These are phyloP conservation scores for Pseudogymnoascus sp. DNA, from an alignment of 2,329 filamentous ascomycete species.

Conservation along the genomic window DNA sequence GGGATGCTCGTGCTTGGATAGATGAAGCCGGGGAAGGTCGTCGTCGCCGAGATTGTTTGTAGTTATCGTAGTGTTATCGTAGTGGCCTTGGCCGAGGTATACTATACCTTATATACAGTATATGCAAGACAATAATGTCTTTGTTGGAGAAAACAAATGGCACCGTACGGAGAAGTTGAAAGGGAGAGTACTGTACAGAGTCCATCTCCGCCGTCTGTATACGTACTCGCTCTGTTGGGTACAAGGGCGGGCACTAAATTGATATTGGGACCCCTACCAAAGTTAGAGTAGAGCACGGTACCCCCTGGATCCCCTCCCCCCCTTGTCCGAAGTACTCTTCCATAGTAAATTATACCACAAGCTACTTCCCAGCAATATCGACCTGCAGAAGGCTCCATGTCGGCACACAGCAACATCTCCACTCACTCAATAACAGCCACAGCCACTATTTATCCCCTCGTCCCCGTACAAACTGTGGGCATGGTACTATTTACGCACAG, in stretches of 20 bases:
- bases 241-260: conserved; percentile 4
- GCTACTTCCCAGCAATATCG: neutral
- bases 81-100: neutral
- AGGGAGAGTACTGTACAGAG: neutral
- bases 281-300: neutral
- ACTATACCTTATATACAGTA: neutral
- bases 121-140: neutral
- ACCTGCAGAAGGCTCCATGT: conserved; percentile 3
- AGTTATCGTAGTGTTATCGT: neutral
- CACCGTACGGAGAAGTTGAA: neutral
- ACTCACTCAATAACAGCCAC: neutral
- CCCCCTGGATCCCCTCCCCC: neutral
- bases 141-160: neutral
- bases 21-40: neutral
- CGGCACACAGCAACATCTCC: neutral
- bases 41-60: neutral
- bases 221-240: neutral
- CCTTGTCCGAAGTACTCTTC: neutral
- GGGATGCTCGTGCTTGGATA: neutral
- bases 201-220: neutral
- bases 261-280: neutral
- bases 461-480: neutral
- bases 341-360: neutral
- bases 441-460: neutral
- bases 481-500: neutral